A percentile compares a stretch with the other conserved stretches of the same genome.
Conservation (phyloP, 2,329 filamentous ascomycete genomes). For the Neofusicoccum cordaticola region DNA sequence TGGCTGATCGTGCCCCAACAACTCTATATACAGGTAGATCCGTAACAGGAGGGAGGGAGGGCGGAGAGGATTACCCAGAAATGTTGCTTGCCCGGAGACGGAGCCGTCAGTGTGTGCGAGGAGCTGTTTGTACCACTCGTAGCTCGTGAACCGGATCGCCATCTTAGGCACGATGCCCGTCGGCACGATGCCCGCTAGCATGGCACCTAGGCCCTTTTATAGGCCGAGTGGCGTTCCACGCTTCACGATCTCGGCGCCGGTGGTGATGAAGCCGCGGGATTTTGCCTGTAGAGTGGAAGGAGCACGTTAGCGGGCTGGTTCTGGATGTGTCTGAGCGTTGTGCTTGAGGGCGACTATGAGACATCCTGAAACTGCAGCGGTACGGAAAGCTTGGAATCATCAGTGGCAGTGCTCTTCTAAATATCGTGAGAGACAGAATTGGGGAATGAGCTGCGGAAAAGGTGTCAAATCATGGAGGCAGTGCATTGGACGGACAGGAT, state of each 20-base stretch:
- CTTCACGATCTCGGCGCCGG: conserved; percentile 80
- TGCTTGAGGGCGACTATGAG: too few species aligned
- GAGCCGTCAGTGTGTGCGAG: conserved; percentile 64
- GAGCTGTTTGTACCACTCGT: conserved; percentile 89
- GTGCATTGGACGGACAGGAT: too few species aligned
- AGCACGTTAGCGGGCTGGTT: background rate
- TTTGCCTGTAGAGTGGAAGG: conserved; percentile 50
- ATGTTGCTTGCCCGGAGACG: conserved; percentile 70
- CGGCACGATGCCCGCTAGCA: conserved; percentile 70
- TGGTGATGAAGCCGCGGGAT: conserved; percentile 81
- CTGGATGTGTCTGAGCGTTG: background rate
- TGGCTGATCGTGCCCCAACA: too few species aligned
- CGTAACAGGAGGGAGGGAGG: too few species aligned
- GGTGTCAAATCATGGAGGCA: too few species aligned
- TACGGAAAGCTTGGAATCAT: too few species aligned
- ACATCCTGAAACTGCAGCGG: too few species aligned
- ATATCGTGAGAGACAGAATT: too few species aligned
- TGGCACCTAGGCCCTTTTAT: conserved; percentile 96
- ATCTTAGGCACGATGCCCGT: conserved; percentile 80
- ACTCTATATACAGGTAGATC: too few species aligned
- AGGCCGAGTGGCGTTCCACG: conserved; percentile 88
- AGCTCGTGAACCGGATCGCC: conserved; percentile 98
- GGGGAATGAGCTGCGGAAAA: too few species aligned
- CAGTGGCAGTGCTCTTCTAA: too few species aligned
- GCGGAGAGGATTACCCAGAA: conserved; percentile 52